Conservation (phyloP, 1,284 basidiomycete genomes). For the Leccinum pachyderme region DNA sequence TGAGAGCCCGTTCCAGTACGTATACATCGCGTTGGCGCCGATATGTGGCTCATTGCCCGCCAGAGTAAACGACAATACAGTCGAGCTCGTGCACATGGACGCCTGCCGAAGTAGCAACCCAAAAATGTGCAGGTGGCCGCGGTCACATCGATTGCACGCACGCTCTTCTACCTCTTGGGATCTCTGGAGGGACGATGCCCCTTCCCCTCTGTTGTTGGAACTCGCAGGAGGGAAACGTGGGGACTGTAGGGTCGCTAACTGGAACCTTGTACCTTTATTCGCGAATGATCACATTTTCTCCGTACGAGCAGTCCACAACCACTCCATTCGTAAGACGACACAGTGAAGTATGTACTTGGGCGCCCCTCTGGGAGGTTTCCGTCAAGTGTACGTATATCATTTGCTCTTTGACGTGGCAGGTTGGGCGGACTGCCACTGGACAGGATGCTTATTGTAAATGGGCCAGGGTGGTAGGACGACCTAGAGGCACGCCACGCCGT, state of each 20-base stretch:
- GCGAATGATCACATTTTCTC: conserved; percentile 17
- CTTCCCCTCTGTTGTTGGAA: conserved; percentile 25
- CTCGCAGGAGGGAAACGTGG: conserved; percentile 17
- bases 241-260: conserved; percentile 24
- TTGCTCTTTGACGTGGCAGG: conserved; percentile 23
- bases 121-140: conserved; percentile 12
- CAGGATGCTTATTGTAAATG: conserved; percentile 59
- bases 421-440: conserved; percentile 57
- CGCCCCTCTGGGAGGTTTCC: too few species aligned
- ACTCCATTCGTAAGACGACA: not conserved
- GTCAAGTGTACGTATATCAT: conserved; percentile 9
- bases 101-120: conserved; percentile 15
- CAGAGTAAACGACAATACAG: conserved; percentile 31
- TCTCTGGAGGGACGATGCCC: conserved; percentile 19
- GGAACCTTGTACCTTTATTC: conserved; percentile 23
- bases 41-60: conserved; percentile 5
- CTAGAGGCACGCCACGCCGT: conserved; percentile 34
- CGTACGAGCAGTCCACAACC: not conserved
- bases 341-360: too few species aligned
- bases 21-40: conserved; percentile 22
- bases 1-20: conserved; percentile 87
- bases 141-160: conserved; percentile 24
- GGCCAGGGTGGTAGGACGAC: conserved; percentile 70
- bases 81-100: conserved; percentile 29
- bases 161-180: conserved; percentile 26